Evolutionary conservation across 1,139 yeast species (phyloP), one percentile per base, ranked within the genome.

Genomic region (Scheffersomyces illinoinensis): DNA sequence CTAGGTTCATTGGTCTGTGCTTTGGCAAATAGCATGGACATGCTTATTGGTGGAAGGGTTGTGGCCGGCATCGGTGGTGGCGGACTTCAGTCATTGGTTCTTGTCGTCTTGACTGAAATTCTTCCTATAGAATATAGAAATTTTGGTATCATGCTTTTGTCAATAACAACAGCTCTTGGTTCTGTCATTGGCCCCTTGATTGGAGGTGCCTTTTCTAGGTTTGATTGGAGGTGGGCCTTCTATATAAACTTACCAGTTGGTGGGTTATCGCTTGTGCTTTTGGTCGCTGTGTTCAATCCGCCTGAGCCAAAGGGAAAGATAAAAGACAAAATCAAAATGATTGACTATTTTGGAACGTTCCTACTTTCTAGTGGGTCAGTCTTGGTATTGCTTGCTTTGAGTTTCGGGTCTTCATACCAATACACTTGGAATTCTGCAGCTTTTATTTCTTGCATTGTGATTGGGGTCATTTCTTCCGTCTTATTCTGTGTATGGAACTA

Each of bases 371-470:
- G 76, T 3, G 84, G 84, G 1, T 60, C 81, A 33, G 82, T 81
- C 6, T 64, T 85, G 39, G 57, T 84, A 12, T 74, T 85, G 53
- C 68, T 86, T 54, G 88, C 81, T 0, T 67, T 85, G 57, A 79
- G 86, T 0, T 81, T 84, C 61, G 89, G 88, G 33, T 83, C 85
- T 8, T 59, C 58, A 20, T 68, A 69, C 21, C 69, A 75, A 39
- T 76, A 70, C 60, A 66, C 75, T 0, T 85, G 89, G 89, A 71
- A 74, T 20, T 85, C 89, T 1, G 86, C 85, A 5, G 78, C 86
- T 1, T 85, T 85, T 0, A 85, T 88, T 33, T 68, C 76, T 47
- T 79, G 84, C 66, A 84, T 88, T 63, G 77, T 82, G 4, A 65
- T 88, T 46, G 90, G 91, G 19, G 86, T 85, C 0, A 54, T 81